These are phyloP conservation scores for Echites panduratus DNA, from an alignment of 257 asterid species.

Conservation along the genomic window DNA sequence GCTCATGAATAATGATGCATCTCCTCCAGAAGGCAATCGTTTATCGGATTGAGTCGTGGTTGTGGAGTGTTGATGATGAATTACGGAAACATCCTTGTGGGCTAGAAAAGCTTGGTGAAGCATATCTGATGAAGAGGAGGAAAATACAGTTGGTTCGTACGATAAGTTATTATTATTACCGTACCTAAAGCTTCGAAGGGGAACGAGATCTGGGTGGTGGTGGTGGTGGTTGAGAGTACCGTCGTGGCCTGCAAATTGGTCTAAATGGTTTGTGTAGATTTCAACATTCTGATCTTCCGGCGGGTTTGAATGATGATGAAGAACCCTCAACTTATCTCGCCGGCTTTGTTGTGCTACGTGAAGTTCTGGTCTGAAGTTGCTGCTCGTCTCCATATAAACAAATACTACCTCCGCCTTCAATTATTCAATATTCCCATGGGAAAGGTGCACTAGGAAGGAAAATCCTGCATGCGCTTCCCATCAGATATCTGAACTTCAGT, in stretches of 20 bases:
- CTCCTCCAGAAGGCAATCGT: no score
- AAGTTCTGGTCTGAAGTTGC: slow-evolving; percentile 37
- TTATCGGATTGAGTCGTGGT: no score
- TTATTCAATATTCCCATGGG: no score
- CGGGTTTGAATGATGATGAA: slow-evolving; percentile 26
- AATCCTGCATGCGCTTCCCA: slow-evolving; percentile 11
- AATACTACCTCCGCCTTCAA: no score
- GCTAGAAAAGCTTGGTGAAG: slow-evolving; percentile 16
- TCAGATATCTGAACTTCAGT: background rate
- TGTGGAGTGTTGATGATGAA: slow-evolving; percentile 10
- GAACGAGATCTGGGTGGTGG: slow-evolving; percentile 17
- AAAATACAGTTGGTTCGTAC: slow-evolving; percentile 21
- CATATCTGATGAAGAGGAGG: slow-evolving; percentile 30
- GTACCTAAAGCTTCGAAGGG: slow-evolving; percentile 20
- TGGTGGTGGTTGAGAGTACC: background rate
- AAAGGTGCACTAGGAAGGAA: background rate
- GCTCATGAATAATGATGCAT: no score
- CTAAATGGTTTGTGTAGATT: slow-evolving; percentile 17
- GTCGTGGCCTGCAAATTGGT: slow-evolving; percentile 14
- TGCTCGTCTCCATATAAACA: slow-evolving; percentile 43
- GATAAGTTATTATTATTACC: slow-evolving; percentile 20
- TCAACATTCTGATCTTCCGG: slow-evolving; percentile 15
- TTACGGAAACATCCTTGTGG: slow-evolving; percentile 9
- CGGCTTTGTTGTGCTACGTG: slow-evolving; percentile 80
- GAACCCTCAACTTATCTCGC: slow-evolving; percentile 52